Percentiles rank a stretch among this genome's conserved stretches.
Conservation (phyloP, 176 grass and related monocot species). For the Panicum miliaceum region DNA sequence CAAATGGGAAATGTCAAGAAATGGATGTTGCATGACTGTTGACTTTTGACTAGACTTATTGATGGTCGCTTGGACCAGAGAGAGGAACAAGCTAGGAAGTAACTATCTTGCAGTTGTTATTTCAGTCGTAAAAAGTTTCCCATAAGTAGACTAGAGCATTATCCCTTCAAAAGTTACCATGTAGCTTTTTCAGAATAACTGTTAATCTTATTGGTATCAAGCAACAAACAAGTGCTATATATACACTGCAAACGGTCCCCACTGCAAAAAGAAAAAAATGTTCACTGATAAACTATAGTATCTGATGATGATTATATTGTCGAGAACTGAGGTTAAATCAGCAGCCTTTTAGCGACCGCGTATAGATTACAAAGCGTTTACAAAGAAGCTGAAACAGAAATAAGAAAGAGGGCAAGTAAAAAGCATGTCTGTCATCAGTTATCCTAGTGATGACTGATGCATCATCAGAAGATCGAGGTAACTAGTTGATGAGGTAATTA, state of each 20-base stretch:
- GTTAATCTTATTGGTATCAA: too few relatives aligned
- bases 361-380: neutral
- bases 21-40: neutral
- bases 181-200: too few relatives aligned
- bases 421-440: neutral
- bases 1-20: neutral
- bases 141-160: too few relatives aligned
- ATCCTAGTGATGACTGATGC: neutral
- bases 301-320: neutral
- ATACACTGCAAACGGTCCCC: too few relatives aligned
- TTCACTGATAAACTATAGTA: too few relatives aligned
- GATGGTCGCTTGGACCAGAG: neutral
- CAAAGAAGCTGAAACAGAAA: neutral
- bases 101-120: neutral
- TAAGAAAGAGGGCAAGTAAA: neutral
- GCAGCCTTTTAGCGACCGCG: neutral
- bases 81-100: neutral
- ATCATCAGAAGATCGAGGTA: neutral
- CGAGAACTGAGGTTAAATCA: neutral
- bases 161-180: too few relatives aligned
- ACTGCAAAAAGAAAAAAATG: too few relatives aligned
- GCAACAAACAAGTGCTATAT: too few relatives aligned
- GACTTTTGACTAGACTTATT: neutral
- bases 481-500: conserved; percentile 5
- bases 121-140: neutral